phyloP scores from a whole-genome alignment of 1,139 yeast species.

The Debaryomyces udenii region DNA sequence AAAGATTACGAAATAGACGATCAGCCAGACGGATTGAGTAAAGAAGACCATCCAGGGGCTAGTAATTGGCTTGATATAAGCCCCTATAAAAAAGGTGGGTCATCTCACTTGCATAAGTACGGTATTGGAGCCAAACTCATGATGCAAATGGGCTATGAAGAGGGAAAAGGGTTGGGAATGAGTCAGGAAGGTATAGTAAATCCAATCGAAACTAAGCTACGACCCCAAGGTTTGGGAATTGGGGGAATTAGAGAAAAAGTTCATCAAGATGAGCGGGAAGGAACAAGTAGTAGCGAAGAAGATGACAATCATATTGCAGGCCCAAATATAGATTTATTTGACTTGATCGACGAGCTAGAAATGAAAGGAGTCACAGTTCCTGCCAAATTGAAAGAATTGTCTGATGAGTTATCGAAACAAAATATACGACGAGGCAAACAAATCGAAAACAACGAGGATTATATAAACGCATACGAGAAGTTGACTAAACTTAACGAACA shows the following conservation, averaged over 20 bases:
- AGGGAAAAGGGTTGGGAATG: slow-evolving; percentile 82
- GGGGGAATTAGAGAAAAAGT: slow-evolving; percentile 57
- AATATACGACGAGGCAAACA: slow-evolving; percentile 3
- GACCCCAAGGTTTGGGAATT: slow-evolving; percentile 74
- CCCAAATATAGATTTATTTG: slow-evolving; percentile 23
- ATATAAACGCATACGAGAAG: slow-evolving; percentile 15
- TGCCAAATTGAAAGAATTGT: slow-evolving; percentile 24
- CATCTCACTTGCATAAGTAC: slow-evolving; percentile 36
- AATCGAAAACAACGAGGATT: slow-evolving; percentile 14
- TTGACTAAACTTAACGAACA: slow-evolving; percentile 20
- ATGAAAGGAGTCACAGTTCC: slow-evolving; percentile 34
- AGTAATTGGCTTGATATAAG: slow-evolving; percentile 1
- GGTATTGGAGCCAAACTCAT: slow-evolving; percentile 87
- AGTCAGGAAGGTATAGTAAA: slow-evolving; percentile 70
- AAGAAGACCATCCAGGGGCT: neutral
- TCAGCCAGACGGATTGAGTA: neutral
- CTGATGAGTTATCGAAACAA: slow-evolving; percentile 19
- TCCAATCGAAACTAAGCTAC: slow-evolving; percentile 71
- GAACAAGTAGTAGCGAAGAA: slow-evolving; percentile 20
- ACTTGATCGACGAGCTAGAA: slow-evolving; percentile 32
- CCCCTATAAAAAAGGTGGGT: neutral
- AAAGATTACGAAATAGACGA: neutral
- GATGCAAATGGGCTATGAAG: slow-evolving; percentile 83
- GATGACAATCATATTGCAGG: slow-evolving; percentile 14
- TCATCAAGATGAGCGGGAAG: slow-evolving; percentile 17